Conservation (phyloP, 2,329 filamentous ascomycete genomes). For the Botryotinia convoluta region DNA sequence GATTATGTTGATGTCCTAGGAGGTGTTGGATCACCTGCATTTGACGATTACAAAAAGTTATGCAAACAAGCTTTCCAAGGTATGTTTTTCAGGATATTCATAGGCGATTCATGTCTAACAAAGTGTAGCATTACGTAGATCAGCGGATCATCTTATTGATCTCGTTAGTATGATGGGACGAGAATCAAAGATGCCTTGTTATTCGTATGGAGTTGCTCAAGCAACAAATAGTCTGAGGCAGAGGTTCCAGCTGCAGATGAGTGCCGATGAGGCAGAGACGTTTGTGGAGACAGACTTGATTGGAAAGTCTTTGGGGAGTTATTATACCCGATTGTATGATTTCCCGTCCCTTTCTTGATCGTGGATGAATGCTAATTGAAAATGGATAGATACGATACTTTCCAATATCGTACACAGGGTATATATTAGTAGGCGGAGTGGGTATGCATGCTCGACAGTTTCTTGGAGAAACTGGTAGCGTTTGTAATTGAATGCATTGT, state of each 20-base stretch:
- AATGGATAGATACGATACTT: conserved; percentile 68
- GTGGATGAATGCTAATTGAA: conserved; percentile 19
- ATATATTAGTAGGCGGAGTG: conserved; percentile 60
- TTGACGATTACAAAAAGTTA: conserved; percentile 71
- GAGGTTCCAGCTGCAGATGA: conserved; percentile 78
- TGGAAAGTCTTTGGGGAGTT: conserved; percentile 78
- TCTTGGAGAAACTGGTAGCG: neutral
- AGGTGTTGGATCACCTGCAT: conserved; percentile 66
- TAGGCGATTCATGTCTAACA: conserved; percentile 8
- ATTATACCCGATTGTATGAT: conserved; percentile 78
- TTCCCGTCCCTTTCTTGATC: neutral
- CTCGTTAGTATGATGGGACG: conserved; percentile 81
- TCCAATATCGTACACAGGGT: conserved; percentile 83
- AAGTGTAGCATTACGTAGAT: conserved; percentile 63
- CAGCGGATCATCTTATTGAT: conserved; percentile 78
- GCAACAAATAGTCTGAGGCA: conserved; percentile 68
- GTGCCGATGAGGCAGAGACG: conserved; percentile 74
- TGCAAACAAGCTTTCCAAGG: conserved; percentile 84
- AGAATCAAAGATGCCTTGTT: conserved; percentile 83
- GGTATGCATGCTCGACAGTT: neutral
- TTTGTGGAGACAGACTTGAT: conserved; percentile 80
- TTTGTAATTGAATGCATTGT: neutral
- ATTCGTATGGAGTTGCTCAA: conserved; percentile 68
- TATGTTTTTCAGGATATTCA: conserved; percentile 39
- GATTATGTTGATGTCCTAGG: conserved; percentile 84